Base-by-base conservation (phyloP, 441 rosid genomes). In the Oxalis stricta region DNA sequence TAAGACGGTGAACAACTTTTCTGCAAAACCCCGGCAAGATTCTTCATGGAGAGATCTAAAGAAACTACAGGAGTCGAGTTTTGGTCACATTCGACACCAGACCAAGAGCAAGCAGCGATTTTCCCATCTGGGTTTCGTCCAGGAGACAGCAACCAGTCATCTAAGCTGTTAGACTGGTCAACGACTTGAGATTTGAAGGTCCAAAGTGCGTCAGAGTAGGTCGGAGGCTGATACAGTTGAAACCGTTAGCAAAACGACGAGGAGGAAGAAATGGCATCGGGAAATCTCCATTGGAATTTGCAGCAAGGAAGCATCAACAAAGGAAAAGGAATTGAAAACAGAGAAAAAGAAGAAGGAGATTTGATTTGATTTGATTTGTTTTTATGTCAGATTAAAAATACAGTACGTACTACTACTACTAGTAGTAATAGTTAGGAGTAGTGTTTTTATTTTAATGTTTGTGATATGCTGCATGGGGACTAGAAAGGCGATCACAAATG, bases 61-160 rank as follows among this genome's bases (percentile, higher is more conserved):
- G 73, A 69, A 53, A 75, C 31, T 21, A 85, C 69, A 28, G 52
- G 29, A 4, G 83, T 66, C 15, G 75, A 68, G 59, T 76, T 73
- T 16, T 56, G 46, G 70, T 75, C 54, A 63, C 98, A 89, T 51
- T 54, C 55, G 42, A 89, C 79, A 29, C 85, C 89, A 2, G 94
- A 71, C 96, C 98, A 89, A 48, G 93, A 82, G 72, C 98, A 89
- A 0, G 87, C 84, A 37, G 46, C 24, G 10, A 75, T 26, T 59
- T 51, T 41, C 34, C 52, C 71, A 6, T 67, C 49, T 3, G 67
- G 33, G 44, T 53, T 35, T 2, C 8, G 50, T 40, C 57, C 70
- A 33, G 75, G 34, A 42, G 68, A 68, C 46, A 71, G 12, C 15
- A 61, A 55, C 96, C 98, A 89, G 54, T 85, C 89, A 38, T 65